These are phyloP conservation scores for Myrmaecium sp. DNA, from an alignment of 2,329 filamentous ascomycete species.

Conservation along the genomic window DNA sequence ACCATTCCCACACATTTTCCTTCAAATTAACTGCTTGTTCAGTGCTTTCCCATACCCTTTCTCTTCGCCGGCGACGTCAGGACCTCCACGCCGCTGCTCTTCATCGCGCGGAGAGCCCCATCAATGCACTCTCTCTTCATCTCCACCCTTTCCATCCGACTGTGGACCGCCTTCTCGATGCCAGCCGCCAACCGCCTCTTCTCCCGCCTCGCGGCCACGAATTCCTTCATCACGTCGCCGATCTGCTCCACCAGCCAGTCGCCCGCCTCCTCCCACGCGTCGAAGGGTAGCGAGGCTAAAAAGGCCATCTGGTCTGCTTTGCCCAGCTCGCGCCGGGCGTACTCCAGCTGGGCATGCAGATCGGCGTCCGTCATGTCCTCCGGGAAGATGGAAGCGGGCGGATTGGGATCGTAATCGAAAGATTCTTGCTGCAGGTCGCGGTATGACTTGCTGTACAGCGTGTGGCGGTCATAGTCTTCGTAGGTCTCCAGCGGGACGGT, in stretches of 20 bases:
- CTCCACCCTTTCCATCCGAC: conserved; percentile 33
- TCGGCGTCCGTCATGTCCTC: conserved; percentile 12
- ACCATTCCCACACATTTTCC: too few relatives aligned
- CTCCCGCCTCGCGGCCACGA: conserved; percentile 35
- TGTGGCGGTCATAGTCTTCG: conserved; percentile 29
- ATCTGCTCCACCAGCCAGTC: conserved; percentile 43
- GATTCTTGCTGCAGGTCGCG: conserved; percentile 31
- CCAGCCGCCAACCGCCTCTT: conserved; percentile 34
- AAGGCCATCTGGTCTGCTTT: conserved; percentile 28
- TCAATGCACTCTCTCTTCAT: conserved; percentile 32
- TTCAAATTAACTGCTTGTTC: too few relatives aligned
- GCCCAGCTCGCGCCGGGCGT: conserved; percentile 11
- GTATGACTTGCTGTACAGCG: conserved; percentile 30
- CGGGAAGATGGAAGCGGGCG: conserved; percentile 6
- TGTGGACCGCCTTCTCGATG: conserved; percentile 38
- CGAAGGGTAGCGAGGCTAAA: conserved; percentile 33
- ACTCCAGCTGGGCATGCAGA: conserved; percentile 13
- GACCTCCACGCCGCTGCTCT: conserved; percentile 34
- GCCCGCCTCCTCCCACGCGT: conserved; percentile 45
- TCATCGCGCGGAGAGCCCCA: conserved; percentile 36
- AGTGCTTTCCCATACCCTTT: too few relatives aligned
- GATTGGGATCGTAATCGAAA: conserved; percentile 26
- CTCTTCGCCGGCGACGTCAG: conserved; percentile 28
- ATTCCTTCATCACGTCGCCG: conserved; percentile 29
- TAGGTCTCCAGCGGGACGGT: conserved; percentile 1